These are phyloP conservation scores for Phytophthora capsici DNA, from an alignment of 352 stramenopile genomes.

Conservation along the genomic window DNA sequence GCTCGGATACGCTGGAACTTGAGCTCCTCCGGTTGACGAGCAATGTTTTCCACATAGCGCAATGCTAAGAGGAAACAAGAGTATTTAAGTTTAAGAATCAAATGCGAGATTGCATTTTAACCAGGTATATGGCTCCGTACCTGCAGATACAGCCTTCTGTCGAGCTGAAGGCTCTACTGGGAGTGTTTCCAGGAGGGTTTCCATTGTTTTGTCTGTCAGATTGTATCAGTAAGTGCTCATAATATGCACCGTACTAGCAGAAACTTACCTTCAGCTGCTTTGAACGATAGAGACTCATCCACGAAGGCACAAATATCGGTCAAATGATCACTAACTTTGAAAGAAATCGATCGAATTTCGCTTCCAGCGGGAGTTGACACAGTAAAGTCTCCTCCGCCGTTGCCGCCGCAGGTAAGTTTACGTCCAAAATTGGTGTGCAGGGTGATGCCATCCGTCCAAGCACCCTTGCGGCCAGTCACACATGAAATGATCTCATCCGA, in stretches of 20 bases:
- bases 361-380: slow-evolving; percentile 34
- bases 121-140: slow-evolving; percentile 23
- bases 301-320: slow-evolving; percentile 62
- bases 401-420: slow-evolving; percentile 57
- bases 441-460: slow-evolving; percentile 74
- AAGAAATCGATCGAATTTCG: slow-evolving; percentile 69
- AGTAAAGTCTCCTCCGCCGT: slow-evolving; percentile 62
- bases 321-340: slow-evolving; percentile 76
- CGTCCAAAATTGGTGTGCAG: slow-evolving; percentile 78
- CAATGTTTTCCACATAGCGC: slow-evolving; percentile 81
- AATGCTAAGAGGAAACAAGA: slow-evolving; percentile 30
- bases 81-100: slow-evolving; percentile 6
- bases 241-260: neutral
- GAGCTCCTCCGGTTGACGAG: slow-evolving; percentile 46
- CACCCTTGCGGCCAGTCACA: slow-evolving; percentile 69
- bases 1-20: slow-evolving; percentile 80
- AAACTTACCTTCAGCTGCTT: slow-evolving; percentile 32
- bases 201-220: slow-evolving; percentile 30
- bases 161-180: slow-evolving; percentile 16
- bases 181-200: slow-evolving; percentile 33
- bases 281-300: slow-evolving; percentile 19
- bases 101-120: neutral
- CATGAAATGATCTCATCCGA: slow-evolving; percentile 55
- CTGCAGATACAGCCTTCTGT: slow-evolving; percentile 41
- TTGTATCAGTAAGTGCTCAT: neutral